A percentile compares a stretch with the other conserved stretches of the same genome.
Conservation (phyloP, 768 basidiomycete genomes). For the Russula griseocarnosa region DNA sequence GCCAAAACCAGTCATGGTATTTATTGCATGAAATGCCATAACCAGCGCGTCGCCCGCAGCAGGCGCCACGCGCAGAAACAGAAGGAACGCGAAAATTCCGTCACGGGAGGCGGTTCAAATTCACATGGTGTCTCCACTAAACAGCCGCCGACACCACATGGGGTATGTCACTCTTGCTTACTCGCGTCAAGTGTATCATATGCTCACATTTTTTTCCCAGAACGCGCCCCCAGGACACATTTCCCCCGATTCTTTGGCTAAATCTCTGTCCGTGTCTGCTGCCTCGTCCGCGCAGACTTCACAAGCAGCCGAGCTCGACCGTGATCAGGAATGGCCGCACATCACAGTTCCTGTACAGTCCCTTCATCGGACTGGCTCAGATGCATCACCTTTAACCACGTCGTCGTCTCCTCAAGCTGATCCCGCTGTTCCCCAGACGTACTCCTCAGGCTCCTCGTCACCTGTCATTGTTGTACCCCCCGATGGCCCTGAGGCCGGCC, state of each 20-base stretch:
- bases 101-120: conserved; percentile 43
- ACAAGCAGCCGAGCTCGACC: conserved; percentile 1
- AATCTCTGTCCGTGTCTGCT: background rate
- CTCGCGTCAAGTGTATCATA: background rate
- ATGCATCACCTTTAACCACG: conserved; percentile 1
- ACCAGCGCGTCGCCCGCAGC: conserved; percentile 92
- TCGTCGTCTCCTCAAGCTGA: conserved; percentile 10
- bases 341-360: background rate
- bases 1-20: conserved; percentile 98
- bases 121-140: conserved; percentile 33
- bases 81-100: conserved; percentile 46
- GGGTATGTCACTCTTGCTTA: conserved; percentile 22
- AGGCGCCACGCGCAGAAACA: conserved; percentile 88
- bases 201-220: conserved; percentile 4
- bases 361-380: background rate
- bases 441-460: conserved; percentile 5
- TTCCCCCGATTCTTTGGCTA: background rate
- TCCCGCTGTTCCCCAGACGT: background rate
- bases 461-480: conserved; percentile 14
- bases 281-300: background rate
- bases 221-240: background rate
- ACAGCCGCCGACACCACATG: conserved; percentile 38
- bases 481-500: conserved; percentile 17
- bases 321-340: conserved; percentile 13
- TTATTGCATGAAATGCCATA: conserved; percentile 98